Percentiles rank a stretch among this genome's conserved stretches.
phyloP scores from a whole-genome alignment of 768 basidiomycete genomes.

The Termitomyces sp. region DNA sequence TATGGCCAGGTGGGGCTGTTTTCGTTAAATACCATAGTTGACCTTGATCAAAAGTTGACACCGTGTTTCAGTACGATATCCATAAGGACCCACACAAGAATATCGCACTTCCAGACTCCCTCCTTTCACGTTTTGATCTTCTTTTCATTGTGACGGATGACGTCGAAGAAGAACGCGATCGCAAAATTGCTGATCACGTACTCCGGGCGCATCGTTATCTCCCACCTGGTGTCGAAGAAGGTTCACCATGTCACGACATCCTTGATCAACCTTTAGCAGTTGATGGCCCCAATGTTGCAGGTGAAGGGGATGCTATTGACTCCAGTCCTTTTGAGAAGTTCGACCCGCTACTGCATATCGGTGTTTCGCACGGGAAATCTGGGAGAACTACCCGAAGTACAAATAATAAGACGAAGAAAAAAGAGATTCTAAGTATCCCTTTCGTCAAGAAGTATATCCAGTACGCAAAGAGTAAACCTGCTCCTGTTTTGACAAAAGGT shows the following conservation, averaged over 20 bases:
- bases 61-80: conserved; percentile 78
- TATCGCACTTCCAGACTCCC: conserved; percentile 95
- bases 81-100: conserved; percentile 99
- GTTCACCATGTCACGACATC: conserved; percentile 84
- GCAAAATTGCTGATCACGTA: conserved; percentile 95
- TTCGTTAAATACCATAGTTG: not conserved
- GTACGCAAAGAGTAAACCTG: conserved; percentile 86
- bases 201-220: conserved; percentile 96
- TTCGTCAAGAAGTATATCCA: conserved; percentile 99
- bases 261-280: conserved; percentile 85
- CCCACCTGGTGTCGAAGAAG: conserved; percentile 94
- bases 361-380: conserved; percentile 45
- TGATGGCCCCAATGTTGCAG: conserved; percentile 62
- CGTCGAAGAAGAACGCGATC: conserved; percentile 91
- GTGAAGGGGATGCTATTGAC: conserved; percentile 55
- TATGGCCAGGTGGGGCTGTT: conserved; percentile 77
- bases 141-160: conserved; percentile 98
- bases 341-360: conserved; percentile 91
- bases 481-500: conserved; percentile 84
- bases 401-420: conserved; percentile 54
- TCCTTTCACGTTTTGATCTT: conserved; percentile 97
- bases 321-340: conserved; percentile 92
- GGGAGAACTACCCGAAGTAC: conserved; percentile 52
- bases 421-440: conserved; percentile 85
- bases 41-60: not conserved